Percentiles rank a stretch among this genome's conserved stretches.
phyloP scores from a whole-genome alignment of 2,329 filamentous ascomycete genomes.

The Nigrograna mackinnonii region DNA sequence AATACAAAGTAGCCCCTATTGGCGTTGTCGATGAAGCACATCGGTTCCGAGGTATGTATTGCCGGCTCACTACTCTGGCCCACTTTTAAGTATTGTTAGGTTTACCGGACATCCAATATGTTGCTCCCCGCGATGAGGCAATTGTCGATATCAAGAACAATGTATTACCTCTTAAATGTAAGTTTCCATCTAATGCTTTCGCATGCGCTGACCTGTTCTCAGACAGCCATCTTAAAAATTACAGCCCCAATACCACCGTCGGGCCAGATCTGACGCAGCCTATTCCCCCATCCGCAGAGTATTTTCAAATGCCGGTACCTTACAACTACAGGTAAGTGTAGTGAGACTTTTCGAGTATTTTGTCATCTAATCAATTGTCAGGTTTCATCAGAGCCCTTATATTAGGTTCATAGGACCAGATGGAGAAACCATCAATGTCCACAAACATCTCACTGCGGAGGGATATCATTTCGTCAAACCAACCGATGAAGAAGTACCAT shows the following conservation, averaged over 20 bases:
- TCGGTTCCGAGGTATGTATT: slow-evolving; percentile 71
- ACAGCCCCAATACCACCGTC: slow-evolving; percentile 50
- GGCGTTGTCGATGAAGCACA: slow-evolving; percentile 79
- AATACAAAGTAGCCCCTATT: slow-evolving; percentile 70
- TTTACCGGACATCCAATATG: slow-evolving; percentile 85
- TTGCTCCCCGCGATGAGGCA: slow-evolving; percentile 69
- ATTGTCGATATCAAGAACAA: slow-evolving; percentile 72
- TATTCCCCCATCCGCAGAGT: slow-evolving; percentile 78
- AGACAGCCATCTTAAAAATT: slow-evolving; percentile 65
- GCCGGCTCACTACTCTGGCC: background rate
- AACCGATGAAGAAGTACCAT: slow-evolving; percentile 65
- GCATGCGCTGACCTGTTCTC: background rate
- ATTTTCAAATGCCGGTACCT: slow-evolving; percentile 73
- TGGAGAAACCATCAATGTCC: slow-evolving; percentile 31
- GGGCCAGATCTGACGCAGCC: slow-evolving; percentile 66
- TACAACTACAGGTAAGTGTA: slow-evolving; percentile 61
- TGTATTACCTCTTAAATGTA: slow-evolving; percentile 73
- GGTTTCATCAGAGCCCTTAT: slow-evolving; percentile 84
- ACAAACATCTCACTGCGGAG: slow-evolving; percentile 26
- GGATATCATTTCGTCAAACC: slow-evolving; percentile 59
- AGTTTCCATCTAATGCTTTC: slow-evolving; percentile 22
- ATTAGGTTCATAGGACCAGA: slow-evolving; percentile 61
- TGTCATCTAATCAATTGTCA: slow-evolving; percentile 28
- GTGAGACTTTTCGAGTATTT: background rate
- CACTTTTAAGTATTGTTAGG: slow-evolving; percentile 46